Base-by-base conservation (phyloP, 148 eudicot species). In the Rhododendron mucronatum region DNA sequence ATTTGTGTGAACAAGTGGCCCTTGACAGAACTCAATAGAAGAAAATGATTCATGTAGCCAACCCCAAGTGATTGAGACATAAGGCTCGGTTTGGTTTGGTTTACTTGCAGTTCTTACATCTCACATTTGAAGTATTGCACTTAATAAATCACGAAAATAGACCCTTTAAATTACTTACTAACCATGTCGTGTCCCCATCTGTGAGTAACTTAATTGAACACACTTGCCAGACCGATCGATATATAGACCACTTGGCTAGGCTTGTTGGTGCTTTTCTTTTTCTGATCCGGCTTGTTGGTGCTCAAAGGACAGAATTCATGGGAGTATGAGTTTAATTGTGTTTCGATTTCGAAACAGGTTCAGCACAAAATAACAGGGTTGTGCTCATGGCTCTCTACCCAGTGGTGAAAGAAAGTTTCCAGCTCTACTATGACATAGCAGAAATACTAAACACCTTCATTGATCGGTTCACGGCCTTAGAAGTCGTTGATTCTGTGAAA, bases 341-440 rank as follows among this genome's bases (percentile, higher is more conserved):
- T 30, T 71, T 30, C 39, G 8, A 33, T 35, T 14, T 71, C 35
- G 83, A 45, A 85, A 37, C 91, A 97, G 99, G 99, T 33, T 45
- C 85, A 41, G 93, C 98, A 15, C 93, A 89, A 92, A 67, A 88
- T 74, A 93, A 92, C 84, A 91, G 96, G 59, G 79, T 95, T 35
- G 94, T 95, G 83, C 61, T 89, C 80, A 91, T 92, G 78, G 98
- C 99, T 55, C 86, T 95, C 7, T 93, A 93, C 88, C 90, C 96
- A 47, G 77, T 88, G 35, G 92, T 94, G 86, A 91, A 88, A 87
- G 96, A 95, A 45, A 95, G 99, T 78, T 92, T 92, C 82, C 90
- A 89, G 28, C 76, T 92, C 55, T 93, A 94, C 83, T 89, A 89
- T 65, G 95, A 97, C 82, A 89, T 92, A 44, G 89, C 94, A 80